These are phyloP conservation scores for Cercospora janseana DNA, from an alignment of 2,329 filamentous ascomycete genomes.

Conservation along the genomic window DNA sequence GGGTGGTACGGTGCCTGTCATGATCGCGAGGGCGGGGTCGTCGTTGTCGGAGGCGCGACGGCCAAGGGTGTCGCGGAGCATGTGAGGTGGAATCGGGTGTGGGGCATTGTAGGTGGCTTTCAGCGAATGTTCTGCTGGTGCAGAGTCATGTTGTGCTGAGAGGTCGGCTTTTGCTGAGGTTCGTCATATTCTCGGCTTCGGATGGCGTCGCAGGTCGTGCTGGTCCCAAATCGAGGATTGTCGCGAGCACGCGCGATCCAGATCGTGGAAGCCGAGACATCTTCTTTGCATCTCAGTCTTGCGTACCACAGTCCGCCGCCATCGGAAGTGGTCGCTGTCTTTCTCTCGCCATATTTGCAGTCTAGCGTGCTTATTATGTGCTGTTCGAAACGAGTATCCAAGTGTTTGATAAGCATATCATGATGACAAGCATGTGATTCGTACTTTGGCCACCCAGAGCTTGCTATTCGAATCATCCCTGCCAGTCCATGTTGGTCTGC, in stretches of 20 bases:
- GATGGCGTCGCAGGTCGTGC: background rate
- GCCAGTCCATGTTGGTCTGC: background rate
- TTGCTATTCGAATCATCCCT: background rate
- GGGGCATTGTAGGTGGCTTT: background rate
- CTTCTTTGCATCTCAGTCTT: too few species aligned
- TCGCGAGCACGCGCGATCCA: too few species aligned
- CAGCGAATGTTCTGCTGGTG: background rate
- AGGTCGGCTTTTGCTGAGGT: background rate
- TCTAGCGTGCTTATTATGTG: too few species aligned
- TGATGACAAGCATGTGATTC: background rate
- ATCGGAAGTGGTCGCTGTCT: too few species aligned
- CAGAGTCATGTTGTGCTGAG: background rate
- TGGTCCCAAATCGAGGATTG: background rate
- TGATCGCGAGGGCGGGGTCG: conserved; percentile 23
- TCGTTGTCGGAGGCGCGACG: conserved; percentile 17
- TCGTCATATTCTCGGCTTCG: conserved; percentile 8
- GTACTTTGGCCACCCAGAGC: background rate
- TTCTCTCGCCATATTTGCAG: too few species aligned
- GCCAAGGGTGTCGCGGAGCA: conserved; percentile 35
- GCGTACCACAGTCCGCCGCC: too few species aligned
- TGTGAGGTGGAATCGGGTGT: conserved; percentile 12
- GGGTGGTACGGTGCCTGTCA: conserved; percentile 20
- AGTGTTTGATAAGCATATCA: background rate
- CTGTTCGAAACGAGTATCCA: too few species aligned
- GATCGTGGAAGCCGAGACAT: too few species aligned